Evolutionary conservation across 768 basidiomycete genomes (phyloP), one percentile per base, ranked within the genome.

Genomic region (Mycena indigotica): DNA sequence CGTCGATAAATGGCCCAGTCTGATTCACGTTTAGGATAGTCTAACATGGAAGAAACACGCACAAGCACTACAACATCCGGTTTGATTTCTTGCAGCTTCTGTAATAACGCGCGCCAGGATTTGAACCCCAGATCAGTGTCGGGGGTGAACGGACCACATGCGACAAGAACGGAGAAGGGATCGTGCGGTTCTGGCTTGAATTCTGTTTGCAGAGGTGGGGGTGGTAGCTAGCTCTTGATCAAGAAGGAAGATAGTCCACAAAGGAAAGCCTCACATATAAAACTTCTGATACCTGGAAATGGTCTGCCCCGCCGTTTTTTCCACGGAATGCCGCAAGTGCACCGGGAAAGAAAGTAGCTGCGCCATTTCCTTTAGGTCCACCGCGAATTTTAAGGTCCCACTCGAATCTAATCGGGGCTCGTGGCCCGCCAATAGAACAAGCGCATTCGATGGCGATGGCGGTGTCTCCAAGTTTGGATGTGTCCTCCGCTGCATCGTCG

Each of bases 1-100:
- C 72, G 63, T 98, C 94, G 40, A 98, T 74, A 69, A 98, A 99
- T 1, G 97, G 97, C 0, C 97, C 97, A 28, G 93, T 73, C 96
- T 99, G 40, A 10, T 16, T 48, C 15, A 48, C 19, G 35, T 28
- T 35, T 32, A 50, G 39, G 30, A 46, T 58, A n/a, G 44, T 3
- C 55, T 19, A 23, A 26, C 25, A 35, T 10, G 17, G 21, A 24
- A 17, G 54, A 44, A 19, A 12, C 1, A 63, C 78, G 29, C 68
- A 96, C 96, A 53, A 99, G 76, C 17, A 98, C 74, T 12, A 95
- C 68, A 0, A 89, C 88, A 17, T 87, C 79, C 1, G 96, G 96
- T 64, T 86, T 88, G 24, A 77, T 78, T 6, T 72, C 67, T 63
- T 80, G 80, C n/a, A 88, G 73, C n/a, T 77, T 78, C n/a, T 82